phyloP scores from a whole-genome alignment of 208 protist species.

The Trypanosoma scelopori region DNA sequence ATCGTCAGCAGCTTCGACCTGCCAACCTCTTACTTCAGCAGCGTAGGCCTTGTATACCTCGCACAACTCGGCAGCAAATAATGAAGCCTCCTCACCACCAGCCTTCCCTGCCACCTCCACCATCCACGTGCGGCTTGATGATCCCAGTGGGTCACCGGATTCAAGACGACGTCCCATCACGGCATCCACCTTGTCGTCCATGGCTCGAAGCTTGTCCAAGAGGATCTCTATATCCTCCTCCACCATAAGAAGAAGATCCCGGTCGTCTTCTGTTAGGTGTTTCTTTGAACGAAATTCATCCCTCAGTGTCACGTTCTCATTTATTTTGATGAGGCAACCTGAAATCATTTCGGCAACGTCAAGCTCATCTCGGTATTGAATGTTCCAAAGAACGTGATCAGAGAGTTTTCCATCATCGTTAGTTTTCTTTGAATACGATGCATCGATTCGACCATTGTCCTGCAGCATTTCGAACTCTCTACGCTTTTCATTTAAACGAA shows the following conservation, averaged over 20 bases:
- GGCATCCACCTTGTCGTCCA: slow-evolving; percentile 56
- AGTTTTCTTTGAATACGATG: slow-evolving; percentile 31
- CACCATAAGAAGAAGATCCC: slow-evolving; percentile 70
- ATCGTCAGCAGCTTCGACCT: slow-evolving; percentile 20
- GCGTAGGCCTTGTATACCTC: slow-evolving; percentile 79
- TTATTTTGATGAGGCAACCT: slow-evolving; percentile 44
- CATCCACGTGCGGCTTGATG: slow-evolving; percentile 67
- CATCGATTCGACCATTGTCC: slow-evolving; percentile 32
- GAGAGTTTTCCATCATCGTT: slow-evolving; percentile 52
- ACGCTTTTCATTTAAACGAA: slow-evolving; percentile 70
- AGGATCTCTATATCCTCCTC: slow-evolving; percentile 68
- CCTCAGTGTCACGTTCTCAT: slow-evolving; percentile 60
- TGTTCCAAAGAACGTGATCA: slow-evolving; percentile 75
- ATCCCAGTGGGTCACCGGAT: slow-evolving; percentile 71
- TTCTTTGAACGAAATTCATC: slow-evolving; percentile 37
- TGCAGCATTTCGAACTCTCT: slow-evolving; percentile 46
- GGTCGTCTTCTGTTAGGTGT: slow-evolving; percentile 40
- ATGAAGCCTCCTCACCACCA: slow-evolving; percentile 81
- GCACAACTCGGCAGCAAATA: slow-evolving; percentile 83
- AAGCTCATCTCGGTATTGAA: slow-evolving; percentile 74
- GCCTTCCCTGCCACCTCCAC: slow-evolving; percentile 73
- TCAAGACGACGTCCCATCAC: slow-evolving; percentile 69
- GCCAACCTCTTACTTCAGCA: slow-evolving; percentile 30
- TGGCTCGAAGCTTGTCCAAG: slow-evolving; percentile 35
- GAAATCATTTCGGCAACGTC: slow-evolving; percentile 56